These are phyloP conservation scores for Gamsiella multidivaricata DNA, from an alignment of 192 early-diverging fungal genomes.

Conservation along the genomic window DNA sequence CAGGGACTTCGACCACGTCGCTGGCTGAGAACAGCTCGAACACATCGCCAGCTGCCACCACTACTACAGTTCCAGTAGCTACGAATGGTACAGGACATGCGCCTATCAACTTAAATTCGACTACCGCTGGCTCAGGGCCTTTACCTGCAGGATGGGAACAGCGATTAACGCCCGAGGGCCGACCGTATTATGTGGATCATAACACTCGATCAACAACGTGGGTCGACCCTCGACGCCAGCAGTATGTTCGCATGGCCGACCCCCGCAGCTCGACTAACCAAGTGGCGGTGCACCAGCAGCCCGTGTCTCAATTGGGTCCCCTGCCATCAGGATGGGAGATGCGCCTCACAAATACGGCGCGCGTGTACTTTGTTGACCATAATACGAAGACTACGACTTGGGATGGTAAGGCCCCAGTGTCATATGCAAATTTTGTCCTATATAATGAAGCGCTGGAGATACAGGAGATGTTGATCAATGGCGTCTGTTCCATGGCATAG, in stretches of 20 bases:
- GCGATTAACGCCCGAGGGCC: conserved; percentile 81
- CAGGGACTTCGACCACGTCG: conserved; percentile 5
- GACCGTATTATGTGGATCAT: conserved; percentile 93
- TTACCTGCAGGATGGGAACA: conserved; percentile 89
- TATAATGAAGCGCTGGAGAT: not conserved
- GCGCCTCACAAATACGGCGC: conserved; percentile 92
- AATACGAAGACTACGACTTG: conserved; percentile 98
- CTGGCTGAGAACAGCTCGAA: conserved; percentile 18
- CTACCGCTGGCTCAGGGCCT: conserved; percentile 76
- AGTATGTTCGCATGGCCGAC: conserved; percentile 66
- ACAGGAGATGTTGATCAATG: too few relatives aligned
- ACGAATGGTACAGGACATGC: conserved; percentile 40
- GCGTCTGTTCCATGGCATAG: too few relatives aligned
- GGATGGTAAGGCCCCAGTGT: conserved; percentile 92
- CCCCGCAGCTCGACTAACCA: conserved; percentile 65
- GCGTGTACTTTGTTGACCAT: conserved; percentile 99
- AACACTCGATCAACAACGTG: conserved; percentile 91
- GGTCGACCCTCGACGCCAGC: conserved; percentile 86
- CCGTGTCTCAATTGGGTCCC: conserved; percentile 82
- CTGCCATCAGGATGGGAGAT: conserved; percentile 99
- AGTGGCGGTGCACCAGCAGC: conserved; percentile 76
- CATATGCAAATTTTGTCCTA: not conserved
- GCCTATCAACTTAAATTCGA: conserved; percentile 59
- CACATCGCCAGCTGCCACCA: conserved; percentile 19
- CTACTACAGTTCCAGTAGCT: conserved; percentile 35